Percentiles rank a stretch among this genome's conserved stretches.
These are phyloP conservation scores for Leccinum uliginosum DNA, from an alignment of 768 basidiomycete species.

Conservation along the genomic window DNA sequence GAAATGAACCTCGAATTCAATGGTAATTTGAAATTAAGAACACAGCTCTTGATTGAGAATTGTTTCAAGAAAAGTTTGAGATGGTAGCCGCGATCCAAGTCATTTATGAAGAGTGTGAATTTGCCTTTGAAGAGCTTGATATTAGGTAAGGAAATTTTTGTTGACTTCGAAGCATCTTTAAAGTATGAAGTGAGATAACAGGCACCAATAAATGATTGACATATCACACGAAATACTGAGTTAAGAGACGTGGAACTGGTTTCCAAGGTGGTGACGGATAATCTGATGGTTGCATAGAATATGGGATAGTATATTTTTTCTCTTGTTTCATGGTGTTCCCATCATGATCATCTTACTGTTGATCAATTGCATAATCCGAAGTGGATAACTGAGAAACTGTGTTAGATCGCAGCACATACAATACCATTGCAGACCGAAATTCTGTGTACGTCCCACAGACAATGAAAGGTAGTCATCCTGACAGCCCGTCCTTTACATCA, in stretches of 20 bases:
- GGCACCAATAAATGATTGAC: conserved; percentile 14
- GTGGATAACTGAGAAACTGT: too few species aligned
- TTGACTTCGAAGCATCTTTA: conserved; percentile 85
- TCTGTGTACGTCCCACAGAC: too few species aligned
- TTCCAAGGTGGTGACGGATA: too few species aligned
- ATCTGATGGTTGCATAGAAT: too few species aligned
- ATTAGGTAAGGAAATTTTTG: conserved; percentile 97
- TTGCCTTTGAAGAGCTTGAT: conserved; percentile 97
- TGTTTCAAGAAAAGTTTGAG: conserved; percentile 97
- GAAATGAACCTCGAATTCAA: conserved; percentile 77
- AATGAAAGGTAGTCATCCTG: too few species aligned
- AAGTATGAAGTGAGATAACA: neutral
- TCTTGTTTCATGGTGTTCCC: too few species aligned
- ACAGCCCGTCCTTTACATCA: too few species aligned
- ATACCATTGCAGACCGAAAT: too few species aligned
- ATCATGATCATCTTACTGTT: too few species aligned
- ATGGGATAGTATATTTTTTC: too few species aligned
- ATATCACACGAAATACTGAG: conserved; percentile 79
- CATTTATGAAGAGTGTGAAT: conserved; percentile 94
- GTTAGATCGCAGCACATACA: too few species aligned
- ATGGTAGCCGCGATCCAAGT: conserved; percentile 90
- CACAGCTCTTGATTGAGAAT: conserved; percentile 93
- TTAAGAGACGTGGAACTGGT: conserved; percentile 72
- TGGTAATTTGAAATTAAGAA: conserved; percentile 93
- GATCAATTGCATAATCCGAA: too few species aligned